Evolutionary conservation across 768 basidiomycete species (phyloP).

Genomic region (Leccinum sublutescens): DNA sequence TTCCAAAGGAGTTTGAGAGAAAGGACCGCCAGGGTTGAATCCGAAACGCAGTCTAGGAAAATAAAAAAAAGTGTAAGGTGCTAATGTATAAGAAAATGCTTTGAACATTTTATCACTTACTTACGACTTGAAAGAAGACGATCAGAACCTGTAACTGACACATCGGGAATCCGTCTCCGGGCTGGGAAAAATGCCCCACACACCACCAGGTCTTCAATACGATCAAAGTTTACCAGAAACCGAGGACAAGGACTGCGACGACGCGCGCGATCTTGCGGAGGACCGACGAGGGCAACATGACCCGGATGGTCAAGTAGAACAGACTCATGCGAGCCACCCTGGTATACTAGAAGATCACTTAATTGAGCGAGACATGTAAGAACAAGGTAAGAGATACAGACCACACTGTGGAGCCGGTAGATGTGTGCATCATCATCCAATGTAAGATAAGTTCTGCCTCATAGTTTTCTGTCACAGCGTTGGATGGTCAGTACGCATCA

Average conservation of each 20-base stretch:
- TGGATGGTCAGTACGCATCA: background rate
- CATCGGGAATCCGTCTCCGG: background rate
- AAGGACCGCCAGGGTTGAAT: background rate
- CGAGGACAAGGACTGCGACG: background rate
- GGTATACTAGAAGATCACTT: background rate
- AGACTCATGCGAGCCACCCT: background rate
- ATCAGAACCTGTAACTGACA: background rate
- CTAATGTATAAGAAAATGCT: too few species aligned
- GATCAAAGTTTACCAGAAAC: background rate
- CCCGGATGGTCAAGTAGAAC: background rate
- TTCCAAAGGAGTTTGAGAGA: slow-evolving; percentile 11
- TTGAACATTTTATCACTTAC: background rate
- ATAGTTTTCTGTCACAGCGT: background rate
- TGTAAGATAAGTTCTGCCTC: too few species aligned
- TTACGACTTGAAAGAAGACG: background rate
- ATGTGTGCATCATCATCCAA: background rate
- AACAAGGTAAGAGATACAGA: background rate
- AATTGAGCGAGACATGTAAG: background rate
- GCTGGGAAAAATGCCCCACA: background rate
- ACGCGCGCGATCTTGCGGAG: background rate
- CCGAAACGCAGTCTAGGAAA: background rate
- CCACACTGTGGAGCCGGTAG: background rate
- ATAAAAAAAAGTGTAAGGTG: background rate
- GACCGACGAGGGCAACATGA: background rate
- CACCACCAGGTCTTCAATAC: slow-evolving; percentile 1